These are phyloP conservation scores for Borealophlyctis nickersoniae DNA, from an alignment of 192 early-diverging fungal genomes.

Conservation along the genomic window DNA sequence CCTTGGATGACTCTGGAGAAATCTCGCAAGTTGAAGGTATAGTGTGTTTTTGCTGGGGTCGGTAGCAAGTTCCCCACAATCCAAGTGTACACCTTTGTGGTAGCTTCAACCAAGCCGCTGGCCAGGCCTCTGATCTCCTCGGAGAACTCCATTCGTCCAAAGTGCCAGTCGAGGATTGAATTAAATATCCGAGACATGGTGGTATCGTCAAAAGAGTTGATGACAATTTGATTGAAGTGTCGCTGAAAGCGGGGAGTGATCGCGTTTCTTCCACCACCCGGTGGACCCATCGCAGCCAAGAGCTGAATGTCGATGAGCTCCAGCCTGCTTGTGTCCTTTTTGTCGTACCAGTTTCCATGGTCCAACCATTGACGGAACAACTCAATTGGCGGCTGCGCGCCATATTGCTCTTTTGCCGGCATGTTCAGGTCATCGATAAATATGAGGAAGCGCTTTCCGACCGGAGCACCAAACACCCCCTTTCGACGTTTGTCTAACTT, in stretches of 20 bases:
- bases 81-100: slow-evolving; percentile 53
- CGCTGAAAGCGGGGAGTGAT: slow-evolving; percentile 58
- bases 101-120: slow-evolving; percentile 41
- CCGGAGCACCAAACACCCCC: slow-evolving; percentile 56
- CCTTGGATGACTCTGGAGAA: slow-evolving; percentile 60
- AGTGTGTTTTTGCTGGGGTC: slow-evolving; percentile 65
- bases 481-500: slow-evolving; percentile 62
- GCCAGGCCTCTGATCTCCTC: slow-evolving; percentile 45
- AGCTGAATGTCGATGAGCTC: slow-evolving; percentile 60
- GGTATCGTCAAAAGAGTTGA: slow-evolving; percentile 54
- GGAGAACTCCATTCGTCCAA: slow-evolving; percentile 51
- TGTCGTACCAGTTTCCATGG: slow-evolving; percentile 66
- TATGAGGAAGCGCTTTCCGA: slow-evolving; percentile 50
- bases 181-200: slow-evolving; percentile 59
- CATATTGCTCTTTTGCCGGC: slow-evolving; percentile 61
- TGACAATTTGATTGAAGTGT: slow-evolving; percentile 62
- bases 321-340: slow-evolving; percentile 54
- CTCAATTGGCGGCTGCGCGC: slow-evolving; percentile 62
- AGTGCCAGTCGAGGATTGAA: slow-evolving; percentile 60
- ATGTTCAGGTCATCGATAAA: slow-evolving; percentile 66
- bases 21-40: slow-evolving; percentile 65
- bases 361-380: slow-evolving; percentile 58
- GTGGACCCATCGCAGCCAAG: slow-evolving; percentile 59
- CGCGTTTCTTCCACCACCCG: slow-evolving; percentile 61
- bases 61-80: slow-evolving; percentile 55